A percentile compares a stretch with the other conserved stretches of the same genome.
phyloP scores from a whole-genome alignment of 257 asterid genomes.

The Catharanthus roseus region DNA sequence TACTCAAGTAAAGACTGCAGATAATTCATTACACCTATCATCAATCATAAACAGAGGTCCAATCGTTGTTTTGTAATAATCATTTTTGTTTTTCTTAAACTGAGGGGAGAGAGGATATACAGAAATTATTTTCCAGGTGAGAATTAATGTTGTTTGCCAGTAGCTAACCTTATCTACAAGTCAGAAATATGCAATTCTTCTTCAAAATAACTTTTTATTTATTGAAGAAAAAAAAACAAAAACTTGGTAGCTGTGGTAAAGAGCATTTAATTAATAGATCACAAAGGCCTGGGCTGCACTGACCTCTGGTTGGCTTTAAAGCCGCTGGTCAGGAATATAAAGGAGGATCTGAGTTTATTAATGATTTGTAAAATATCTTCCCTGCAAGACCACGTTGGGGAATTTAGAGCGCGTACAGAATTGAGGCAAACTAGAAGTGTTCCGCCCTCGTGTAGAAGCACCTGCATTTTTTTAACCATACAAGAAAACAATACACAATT shows the following conservation, averaged over 20 bases:
- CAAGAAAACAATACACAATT: background rate
- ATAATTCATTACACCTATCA: no score
- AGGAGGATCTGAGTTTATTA: slow-evolving; percentile 29
- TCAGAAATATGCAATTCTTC: background rate
- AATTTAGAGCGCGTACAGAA: slow-evolving; percentile 81
- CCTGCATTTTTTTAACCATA: slow-evolving; percentile 59
- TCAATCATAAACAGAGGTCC: no score
- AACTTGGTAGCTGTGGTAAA: no score
- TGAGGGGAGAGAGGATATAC: no score
- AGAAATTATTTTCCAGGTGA: slow-evolving; percentile 8
- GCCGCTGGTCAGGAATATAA: slow-evolving; percentile 17
- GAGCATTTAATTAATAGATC: no score
- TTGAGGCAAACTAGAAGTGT: slow-evolving; percentile 88
- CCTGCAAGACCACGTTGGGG: slow-evolving; percentile 81
- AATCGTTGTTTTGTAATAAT: no score
- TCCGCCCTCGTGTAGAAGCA: slow-evolving; percentile 95
- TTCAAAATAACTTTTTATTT: no score
- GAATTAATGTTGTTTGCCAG: background rate
- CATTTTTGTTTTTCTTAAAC: no score
- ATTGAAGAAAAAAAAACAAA: no score
- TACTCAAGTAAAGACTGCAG: no score
- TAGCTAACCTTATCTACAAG: slow-evolving; percentile 4
- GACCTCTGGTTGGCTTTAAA: slow-evolving; percentile 21
- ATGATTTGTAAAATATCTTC: slow-evolving; percentile 40
- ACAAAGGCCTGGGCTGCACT: slow-evolving; percentile 5